Evolutionary conservation across 768 basidiomycete species (phyloP), one percentile per base, ranked within the genome.

Genomic region (Russula dissimulans): DNA sequence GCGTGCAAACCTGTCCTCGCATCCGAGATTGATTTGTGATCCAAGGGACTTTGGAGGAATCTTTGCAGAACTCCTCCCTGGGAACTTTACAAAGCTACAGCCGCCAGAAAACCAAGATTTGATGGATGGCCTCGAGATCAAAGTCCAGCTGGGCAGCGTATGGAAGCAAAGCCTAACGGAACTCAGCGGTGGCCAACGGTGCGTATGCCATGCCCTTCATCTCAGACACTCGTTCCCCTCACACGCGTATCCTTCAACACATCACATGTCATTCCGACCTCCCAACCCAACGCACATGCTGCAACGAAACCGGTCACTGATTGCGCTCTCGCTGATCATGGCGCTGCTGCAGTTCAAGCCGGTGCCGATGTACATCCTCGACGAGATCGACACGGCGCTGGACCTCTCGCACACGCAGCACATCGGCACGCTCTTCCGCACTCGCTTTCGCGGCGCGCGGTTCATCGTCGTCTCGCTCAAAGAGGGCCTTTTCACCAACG

Each of bases 111-210:
- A 89, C 0, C 85, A 91, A 71, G 22, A 97, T 70, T 78, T 99
- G 61, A 95, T 92, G 74, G 82, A 93, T 58, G 97, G 97, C 39
- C 81, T 99, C 7, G 97, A 99, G 71, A 95, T 99, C 73, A 99
- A 98, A 70, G 97, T 99, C 11, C 86, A 81, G 66, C 82, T 99
- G 2, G 97, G 97, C 10, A 84, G 79, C 32, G 93, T 99, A 0
- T 99, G 97, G 97, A 99, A 99, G 72, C 91, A 94, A 67, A 93
- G 91, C 70, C 77, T 99, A 70, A 99, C 95, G 0, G 97, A 99
- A 70, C 78, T 99, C 55, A 95, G 92, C 67, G 97, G 97, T 60
- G 97, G 97, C 11, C 97, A 99, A 77, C 78, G 97, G 92, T 94
- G 62, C 60, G 85, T 71, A 15, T 43, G 2, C 41, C 1, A 1